Percentiles rank a stretch among this genome's conserved stretches.
Evolutionary conservation across 495 filamentous ascomycete genomes (phyloP).

Genomic region (Eremomyces bilateralis): DNA sequence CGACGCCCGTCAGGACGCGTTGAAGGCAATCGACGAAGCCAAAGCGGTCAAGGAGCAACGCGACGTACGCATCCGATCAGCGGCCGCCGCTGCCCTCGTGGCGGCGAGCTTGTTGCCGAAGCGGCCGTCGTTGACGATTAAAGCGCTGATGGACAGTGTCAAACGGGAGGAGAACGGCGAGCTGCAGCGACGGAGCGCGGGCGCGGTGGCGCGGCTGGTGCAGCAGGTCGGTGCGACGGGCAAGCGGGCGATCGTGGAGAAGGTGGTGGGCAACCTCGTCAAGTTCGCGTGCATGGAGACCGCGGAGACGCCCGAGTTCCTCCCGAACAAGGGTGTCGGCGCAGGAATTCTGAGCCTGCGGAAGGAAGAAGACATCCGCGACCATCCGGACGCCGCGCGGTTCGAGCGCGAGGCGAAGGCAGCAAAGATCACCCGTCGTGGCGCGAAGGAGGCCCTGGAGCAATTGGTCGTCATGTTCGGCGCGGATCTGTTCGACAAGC

Average conservation of each 20-base stretch:
- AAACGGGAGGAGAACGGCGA: slow-evolving; percentile 86
- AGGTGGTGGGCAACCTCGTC: slow-evolving; percentile 79
- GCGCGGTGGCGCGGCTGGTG: slow-evolving; percentile 64
- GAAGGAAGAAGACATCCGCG: slow-evolving; percentile 90
- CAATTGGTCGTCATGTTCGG: slow-evolving; percentile 66
- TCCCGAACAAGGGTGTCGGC: slow-evolving; percentile 47
- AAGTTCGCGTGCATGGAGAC: slow-evolving; percentile 96
- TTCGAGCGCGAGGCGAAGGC: slow-evolving; percentile 71
- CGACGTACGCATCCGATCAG: slow-evolving; percentile 69
- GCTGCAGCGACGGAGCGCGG: slow-evolving; percentile 71
- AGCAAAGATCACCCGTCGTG: slow-evolving; percentile 70
- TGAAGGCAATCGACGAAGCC: slow-evolving; percentile 55
- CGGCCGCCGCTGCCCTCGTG: slow-evolving; percentile 69
- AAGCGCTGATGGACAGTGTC: slow-evolving; percentile 92
- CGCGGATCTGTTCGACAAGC: slow-evolving; percentile 44
- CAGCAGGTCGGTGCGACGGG: slow-evolving; percentile 56
- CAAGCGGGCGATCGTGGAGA: slow-evolving; percentile 65
- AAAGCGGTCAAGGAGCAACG: slow-evolving; percentile 54
- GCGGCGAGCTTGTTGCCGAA: slow-evolving; percentile 58
- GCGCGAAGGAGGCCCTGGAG: slow-evolving; percentile 87
- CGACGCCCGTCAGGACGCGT: slow-evolving; percentile 46
- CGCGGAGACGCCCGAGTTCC: slow-evolving; percentile 90
- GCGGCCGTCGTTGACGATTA: slow-evolving; percentile 76
- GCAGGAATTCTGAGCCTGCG: slow-evolving; percentile 71
- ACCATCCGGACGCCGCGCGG: slow-evolving; percentile 71